Base-by-base conservation (phyloP, 768 basidiomycete species). In the Wakefieldia striispora region DNA sequence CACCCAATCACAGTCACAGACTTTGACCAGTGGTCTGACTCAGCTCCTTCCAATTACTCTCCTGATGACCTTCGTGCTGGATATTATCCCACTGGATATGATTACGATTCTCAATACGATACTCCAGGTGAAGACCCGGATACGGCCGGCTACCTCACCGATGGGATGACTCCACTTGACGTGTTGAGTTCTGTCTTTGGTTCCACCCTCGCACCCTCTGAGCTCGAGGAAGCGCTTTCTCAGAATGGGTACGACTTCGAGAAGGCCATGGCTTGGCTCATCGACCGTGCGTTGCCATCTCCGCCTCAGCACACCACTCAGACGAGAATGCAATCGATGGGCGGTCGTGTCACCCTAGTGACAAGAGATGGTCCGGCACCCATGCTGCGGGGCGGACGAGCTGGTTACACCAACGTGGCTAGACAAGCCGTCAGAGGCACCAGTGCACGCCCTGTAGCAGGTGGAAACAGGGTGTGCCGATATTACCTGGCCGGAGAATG, bases 401-500 rank as follows among this genome's bases (percentile, higher is more conserved):
- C 76, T 19, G 68, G 69, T 10, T 71, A 66, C 26, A 40, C 61
- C 23, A 60, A 40, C 36, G 46, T 62, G 17, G 44, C 54, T 23
- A 59, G 56, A 40, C 55, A 51, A 26, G 51, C 48, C 11, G 59
- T 53, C 7, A 61, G 67, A 37, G 54, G 58, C 43, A 68, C 66
- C 16, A 65, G 55, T 45, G 61, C 58, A 11, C 67, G 70, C 24
- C 63, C 72, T 36, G 71, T 66, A 1, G 70, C 75, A 1, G 79
- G 79, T 40, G 84, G 84, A 10, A 66, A 67, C 60, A 75, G 91
- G 50, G 94, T 99, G 23, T 99, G 97, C 69, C 78, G 97, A 47
- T 98, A 98, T 66, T 99, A 94, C 71, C 80, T 99, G 21, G 91
- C 92, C 7, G 97, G 97, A 14, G 95, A 97, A 69, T 99, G 97